Base-by-base conservation (phyloP, 345 rosid species). In the Anastatica hierochuntica region DNA sequence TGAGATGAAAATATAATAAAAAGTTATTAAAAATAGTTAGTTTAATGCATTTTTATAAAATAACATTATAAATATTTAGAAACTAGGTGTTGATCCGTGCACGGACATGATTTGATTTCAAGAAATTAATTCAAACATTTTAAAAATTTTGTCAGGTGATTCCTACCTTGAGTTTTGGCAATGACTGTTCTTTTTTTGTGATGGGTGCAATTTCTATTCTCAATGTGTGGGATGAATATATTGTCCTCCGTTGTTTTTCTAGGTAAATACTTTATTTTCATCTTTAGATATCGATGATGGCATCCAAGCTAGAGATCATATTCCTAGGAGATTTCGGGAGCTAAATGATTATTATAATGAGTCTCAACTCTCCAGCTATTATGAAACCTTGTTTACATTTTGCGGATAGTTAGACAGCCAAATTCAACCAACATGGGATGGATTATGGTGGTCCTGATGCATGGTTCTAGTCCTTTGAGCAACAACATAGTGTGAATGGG, bases 311-410 rank as follows among this genome's bases (percentile, higher is more conserved):
- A 82, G 76, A 72, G 85, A 88, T 55, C 82, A 81, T 68, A 20
- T 76, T 15, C 85, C 94, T 49, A 82, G 87, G 70, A 80, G 97
- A 74, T 79, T 72, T 49, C 76, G 60, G 39, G 99, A 94, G 74
- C 68, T 94, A 69, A 97, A 94, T 58, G 87, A 72, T 66, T 80
- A 88, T 58, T 94, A 97, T 97, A 88, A 88, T 66, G 99, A 94
- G 77, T 94, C 97, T 13, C 99, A 88, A n/a, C n/a, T n/a, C n/a
- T n/a, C n/a, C n/a, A 77, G 82, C 84, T 62, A 44, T 73, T 69
- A 26, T 68, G 64, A 75, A 71, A 52, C 80, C 82, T 53, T 75
- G 68, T 65, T 66, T 82, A 44, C 86, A 74, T 66, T 71, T 75
- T 66, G 77, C 79, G 7, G 89, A 94, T 58, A 74, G 75, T 68